A percentile compares a stretch with the other conserved stretches of the same genome.
phyloP scores from a whole-genome alignment of 179 eudicot genomes.

The Silene vulgaris region DNA sequence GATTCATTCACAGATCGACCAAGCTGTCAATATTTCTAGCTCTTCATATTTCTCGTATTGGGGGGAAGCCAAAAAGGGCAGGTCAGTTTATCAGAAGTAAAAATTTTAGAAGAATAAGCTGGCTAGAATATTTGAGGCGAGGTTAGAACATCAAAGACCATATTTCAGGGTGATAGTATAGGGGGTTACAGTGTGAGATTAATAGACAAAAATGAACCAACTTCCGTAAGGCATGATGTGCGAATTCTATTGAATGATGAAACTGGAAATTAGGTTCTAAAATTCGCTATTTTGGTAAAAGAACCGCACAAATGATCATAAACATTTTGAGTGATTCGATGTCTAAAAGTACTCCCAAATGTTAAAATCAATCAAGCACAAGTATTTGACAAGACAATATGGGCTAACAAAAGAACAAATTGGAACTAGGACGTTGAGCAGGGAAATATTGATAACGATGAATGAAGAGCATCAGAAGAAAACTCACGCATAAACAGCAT shows the following conservation, averaged over 20 bases:
- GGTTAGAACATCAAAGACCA: no score
- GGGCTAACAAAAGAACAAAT: conserved; percentile 3
- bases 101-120: no score
- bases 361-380: background rate
- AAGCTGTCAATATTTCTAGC: background rate
- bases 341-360: background rate
- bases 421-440: background rate
- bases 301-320: background rate
- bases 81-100: no score
- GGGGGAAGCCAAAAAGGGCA: no score
- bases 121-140: no score
- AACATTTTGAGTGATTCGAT: background rate
- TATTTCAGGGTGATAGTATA: no score
- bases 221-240: background rate
- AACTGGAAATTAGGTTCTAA: background rate
- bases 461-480: conserved; percentile 16
- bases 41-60: background rate
- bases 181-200: no score
- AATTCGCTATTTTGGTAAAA: background rate
- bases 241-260: background rate
- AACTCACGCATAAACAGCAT: conserved; percentile 83
- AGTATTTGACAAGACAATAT: conserved; percentile 5
- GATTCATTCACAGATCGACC: background rate
- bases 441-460: background rate
- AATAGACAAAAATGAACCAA: background rate